Evolutionary conservation across 176 grass and related monocot species (phyloP).

Genomic region (Tillandsia fasciculata): DNA sequence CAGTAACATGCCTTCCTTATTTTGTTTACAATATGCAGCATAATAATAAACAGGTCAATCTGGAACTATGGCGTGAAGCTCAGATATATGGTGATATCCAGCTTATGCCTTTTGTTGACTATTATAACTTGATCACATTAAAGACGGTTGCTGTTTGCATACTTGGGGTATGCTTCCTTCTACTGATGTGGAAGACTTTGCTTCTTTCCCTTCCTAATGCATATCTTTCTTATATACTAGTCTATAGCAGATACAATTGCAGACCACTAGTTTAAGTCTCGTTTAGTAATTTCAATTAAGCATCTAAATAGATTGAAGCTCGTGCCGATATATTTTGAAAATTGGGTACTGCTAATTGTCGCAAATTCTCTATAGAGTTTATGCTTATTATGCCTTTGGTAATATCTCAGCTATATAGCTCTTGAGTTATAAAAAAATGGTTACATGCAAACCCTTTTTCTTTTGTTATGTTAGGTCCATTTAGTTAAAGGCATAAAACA

Average conservation of each 20-base stretch:
- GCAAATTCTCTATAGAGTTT: too few relatives aligned
- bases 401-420: too few relatives aligned
- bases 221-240: not conserved
- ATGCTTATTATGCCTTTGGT: too few relatives aligned
- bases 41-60: conserved; percentile 66
- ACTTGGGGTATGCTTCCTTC: conserved; percentile 59
- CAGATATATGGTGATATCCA: conserved; percentile 77
- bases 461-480: too few relatives aligned
- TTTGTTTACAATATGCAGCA: conserved; percentile 41
- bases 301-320: too few relatives aligned
- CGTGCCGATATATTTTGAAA: too few relatives aligned
- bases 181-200: conserved; percentile 14
- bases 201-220: not conserved
- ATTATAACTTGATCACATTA: conserved; percentile 80
- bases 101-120: conserved; percentile 92
- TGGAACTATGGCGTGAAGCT: conserved; percentile 81
- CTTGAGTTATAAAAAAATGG: too few relatives aligned
- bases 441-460: too few relatives aligned
- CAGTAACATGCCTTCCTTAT: not conserved
- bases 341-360: too few relatives aligned
- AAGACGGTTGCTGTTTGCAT: conserved; percentile 68
- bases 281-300: too few relatives aligned
- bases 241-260: not conserved
- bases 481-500: too few relatives aligned
- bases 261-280: not conserved